These are phyloP conservation scores for Thermoascus crustaceus DNA, from an alignment of 2,329 filamentous ascomycete genomes.

Conservation along the genomic window DNA sequence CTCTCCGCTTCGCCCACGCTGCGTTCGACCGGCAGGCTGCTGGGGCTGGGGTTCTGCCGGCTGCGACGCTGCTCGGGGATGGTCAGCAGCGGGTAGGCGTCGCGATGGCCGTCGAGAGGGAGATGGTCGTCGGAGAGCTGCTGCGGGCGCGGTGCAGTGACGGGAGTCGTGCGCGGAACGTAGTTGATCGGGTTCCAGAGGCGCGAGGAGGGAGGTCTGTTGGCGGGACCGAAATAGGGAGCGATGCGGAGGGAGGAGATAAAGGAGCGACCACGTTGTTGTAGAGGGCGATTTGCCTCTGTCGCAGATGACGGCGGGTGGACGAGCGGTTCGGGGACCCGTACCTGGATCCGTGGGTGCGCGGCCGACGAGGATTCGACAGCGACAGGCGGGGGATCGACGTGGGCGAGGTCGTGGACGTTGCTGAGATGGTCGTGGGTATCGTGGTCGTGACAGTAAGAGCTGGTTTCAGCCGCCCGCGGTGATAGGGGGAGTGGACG, in stretches of 20 bases:
- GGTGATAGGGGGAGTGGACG: conserved; percentile 25
- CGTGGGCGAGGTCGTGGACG: conserved; percentile 1
- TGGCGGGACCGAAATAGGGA: conserved; percentile 7
- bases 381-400: too few species aligned
- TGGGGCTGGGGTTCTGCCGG: conserved; percentile 40
- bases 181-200: conserved; percentile 57
- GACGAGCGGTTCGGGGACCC: conserved; percentile 1
- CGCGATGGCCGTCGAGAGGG: conserved; percentile 29
- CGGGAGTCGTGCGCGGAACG: conserved; percentile 47
- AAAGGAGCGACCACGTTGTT: conserved; percentile 8
- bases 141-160: conserved; percentile 32
- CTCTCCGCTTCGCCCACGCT: conserved; percentile 40
- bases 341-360: conserved; percentile 5
- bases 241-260: conserved; percentile 10
- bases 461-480: conserved; percentile 30
- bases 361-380: conserved; percentile 3
- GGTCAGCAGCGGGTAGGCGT: conserved; percentile 49
- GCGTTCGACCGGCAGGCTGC: conserved; percentile 41
- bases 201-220: conserved; percentile 39
- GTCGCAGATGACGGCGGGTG: conserved; percentile 10
- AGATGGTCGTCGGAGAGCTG: conserved; percentile 26
- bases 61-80: conserved; percentile 50
- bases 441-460: conserved; percentile 2
- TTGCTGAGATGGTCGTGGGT: background rate
- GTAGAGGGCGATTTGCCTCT: conserved; percentile 5